Evolutionary conservation across 2,329 filamentous ascomycete genomes (phyloP).

Genomic region (Aureobasidium pullulans): DNA sequence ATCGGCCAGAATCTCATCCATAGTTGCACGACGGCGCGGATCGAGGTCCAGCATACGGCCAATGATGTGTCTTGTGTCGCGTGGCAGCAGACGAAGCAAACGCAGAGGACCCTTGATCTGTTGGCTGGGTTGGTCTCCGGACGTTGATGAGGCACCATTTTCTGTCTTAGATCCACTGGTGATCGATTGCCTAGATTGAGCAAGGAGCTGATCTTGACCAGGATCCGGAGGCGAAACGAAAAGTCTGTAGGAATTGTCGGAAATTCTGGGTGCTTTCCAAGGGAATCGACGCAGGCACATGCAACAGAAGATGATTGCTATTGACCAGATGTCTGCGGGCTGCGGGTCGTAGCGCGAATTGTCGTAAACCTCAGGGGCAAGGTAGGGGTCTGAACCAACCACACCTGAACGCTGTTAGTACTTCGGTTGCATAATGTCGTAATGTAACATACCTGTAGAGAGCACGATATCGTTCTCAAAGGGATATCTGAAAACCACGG

Average conservation of each 20-base stretch:
- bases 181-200: conserved; percentile 18
- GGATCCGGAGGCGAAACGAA: conserved; percentile 82
- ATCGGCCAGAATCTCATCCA: conserved; percentile 80
- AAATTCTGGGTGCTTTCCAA: conserved; percentile 88
- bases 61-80: conserved; percentile 85
- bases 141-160: conserved; percentile 15
- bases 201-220: conserved; percentile 38
- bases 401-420: conserved; percentile 47
- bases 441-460: conserved; percentile 60
- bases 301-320: conserved; percentile 98
- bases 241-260: conserved; percentile 90
- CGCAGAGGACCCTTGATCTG: conserved; percentile 86
- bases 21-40: conserved; percentile 71
- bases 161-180: conserved; percentile 19
- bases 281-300: conserved; percentile 94
- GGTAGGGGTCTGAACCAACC: conserved; percentile 85
- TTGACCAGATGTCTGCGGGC: conserved; percentile 92
- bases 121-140: conserved; percentile 18
- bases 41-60: conserved; percentile 88
- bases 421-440: not conserved
- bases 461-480: conserved; percentile 84
- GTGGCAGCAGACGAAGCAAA: conserved; percentile 74
- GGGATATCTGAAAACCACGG: conserved; percentile 93
- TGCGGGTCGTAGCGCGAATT: conserved; percentile 88
- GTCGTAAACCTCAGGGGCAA: conserved; percentile 95